Evolutionary conservation across 1,284 basidiomycete species (phyloP).

Genomic region (Ustilago loliicola): DNA sequence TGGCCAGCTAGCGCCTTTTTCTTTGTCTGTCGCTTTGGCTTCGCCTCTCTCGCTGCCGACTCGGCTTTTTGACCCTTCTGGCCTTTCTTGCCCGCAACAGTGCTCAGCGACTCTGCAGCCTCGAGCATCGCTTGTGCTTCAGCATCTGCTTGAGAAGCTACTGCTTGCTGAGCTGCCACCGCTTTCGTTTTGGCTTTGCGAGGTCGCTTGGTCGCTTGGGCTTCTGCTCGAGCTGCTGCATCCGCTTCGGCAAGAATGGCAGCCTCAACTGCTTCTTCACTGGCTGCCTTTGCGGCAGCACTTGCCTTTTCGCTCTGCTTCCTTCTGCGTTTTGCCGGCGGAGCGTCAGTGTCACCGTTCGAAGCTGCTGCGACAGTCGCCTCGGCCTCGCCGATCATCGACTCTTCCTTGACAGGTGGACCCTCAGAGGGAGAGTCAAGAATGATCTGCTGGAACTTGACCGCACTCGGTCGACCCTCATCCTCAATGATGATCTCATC

Average conservation of each 20-base stretch:
- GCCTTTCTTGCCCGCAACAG: conserved; percentile 3
- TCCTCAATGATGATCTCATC: conserved; percentile 54
- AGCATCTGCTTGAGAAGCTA: not conserved
- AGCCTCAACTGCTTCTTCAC: conserved; percentile 32
- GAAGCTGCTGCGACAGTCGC: not conserved
- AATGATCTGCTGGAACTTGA: conserved; percentile 53
- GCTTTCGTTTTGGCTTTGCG: conserved; percentile 16
- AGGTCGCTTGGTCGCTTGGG: conserved; percentile 14
- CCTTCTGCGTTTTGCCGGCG: conserved; percentile 32
- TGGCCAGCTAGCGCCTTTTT: conserved; percentile 22
- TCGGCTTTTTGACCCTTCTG: conserved; percentile 12
- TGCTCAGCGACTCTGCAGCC: not conserved
- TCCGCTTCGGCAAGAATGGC: conserved; percentile 15
- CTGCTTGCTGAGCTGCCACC: not conserved
- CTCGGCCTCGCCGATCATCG: not conserved
- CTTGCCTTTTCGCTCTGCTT: conserved; percentile 38
- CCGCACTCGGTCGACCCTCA: conserved; percentile 44
- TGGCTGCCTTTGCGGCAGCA: conserved; percentile 29
- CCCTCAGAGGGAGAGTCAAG: conserved; percentile 18
- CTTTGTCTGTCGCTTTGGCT: conserved; percentile 32
- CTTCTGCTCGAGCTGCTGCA: not conserved
- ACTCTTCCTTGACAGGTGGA: conserved; percentile 24
- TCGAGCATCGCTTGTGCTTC: not conserved
- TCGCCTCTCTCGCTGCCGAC: conserved; percentile 10
- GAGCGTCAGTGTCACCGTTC: conserved; percentile 6